Conservation (phyloP, 2,329 filamentous ascomycete species). For the Sporothrix dimorphospora region DNA sequence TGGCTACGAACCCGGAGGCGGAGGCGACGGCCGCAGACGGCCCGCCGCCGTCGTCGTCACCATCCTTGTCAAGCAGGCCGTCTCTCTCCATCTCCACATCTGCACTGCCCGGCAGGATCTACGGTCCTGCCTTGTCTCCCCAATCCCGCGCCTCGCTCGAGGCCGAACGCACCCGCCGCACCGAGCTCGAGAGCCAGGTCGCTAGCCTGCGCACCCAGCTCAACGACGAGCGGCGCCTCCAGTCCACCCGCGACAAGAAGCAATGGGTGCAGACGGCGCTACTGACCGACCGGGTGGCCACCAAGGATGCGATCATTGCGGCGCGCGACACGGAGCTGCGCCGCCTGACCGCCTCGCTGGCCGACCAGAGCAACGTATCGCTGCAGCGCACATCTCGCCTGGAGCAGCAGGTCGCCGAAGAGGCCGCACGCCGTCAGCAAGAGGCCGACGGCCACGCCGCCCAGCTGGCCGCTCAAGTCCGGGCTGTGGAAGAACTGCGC, state of each 20-base stretch:
- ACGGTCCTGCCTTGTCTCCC: background rate
- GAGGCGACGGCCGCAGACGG: background rate
- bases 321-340: background rate
- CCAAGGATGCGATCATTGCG: background rate
- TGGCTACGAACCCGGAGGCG: background rate
- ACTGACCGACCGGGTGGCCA: background rate
- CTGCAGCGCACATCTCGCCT: background rate
- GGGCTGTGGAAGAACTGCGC: background rate
- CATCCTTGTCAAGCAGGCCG: background rate
- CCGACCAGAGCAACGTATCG: background rate
- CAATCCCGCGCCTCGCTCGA: background rate
- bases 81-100: background rate
- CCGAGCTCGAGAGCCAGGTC: slow-evolving; percentile 23
- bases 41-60: background rate
- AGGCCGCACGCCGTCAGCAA: background rate
- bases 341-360: background rate
- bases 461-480: background rate
- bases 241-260: background rate
- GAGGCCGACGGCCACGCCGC: background rate
- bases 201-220: slow-evolving; percentile 16
- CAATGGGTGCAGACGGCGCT: background rate
- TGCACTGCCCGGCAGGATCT: background rate
- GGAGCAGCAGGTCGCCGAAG: background rate
- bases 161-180: slow-evolving; percentile 8
- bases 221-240: slow-evolving; percentile 10